Percentiles rank a stretch among this genome's conserved stretches.
phyloP scores from a whole-genome alignment of 2,329 filamentous ascomycete genomes.

The Piedraia hortae region DNA sequence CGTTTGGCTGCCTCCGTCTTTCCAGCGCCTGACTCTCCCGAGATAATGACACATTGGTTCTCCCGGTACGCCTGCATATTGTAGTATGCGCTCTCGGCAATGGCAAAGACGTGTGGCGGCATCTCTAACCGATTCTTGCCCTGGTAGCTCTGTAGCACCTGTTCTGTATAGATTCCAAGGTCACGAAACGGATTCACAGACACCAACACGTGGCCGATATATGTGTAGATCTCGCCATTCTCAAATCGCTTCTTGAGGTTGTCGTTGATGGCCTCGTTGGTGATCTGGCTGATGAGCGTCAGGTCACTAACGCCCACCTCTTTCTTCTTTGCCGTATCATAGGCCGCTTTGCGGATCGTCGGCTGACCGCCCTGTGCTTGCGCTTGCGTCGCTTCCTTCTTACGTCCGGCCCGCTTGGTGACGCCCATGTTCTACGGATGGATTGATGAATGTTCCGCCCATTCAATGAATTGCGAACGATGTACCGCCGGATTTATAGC shows the following conservation, averaged over 20 bases:
- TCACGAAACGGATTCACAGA: slow-evolving; percentile 97
- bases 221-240: slow-evolving; percentile 94
- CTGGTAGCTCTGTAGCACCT: slow-evolving; percentile 76
- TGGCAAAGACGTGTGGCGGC: slow-evolving; percentile 75
- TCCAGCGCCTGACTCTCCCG: slow-evolving; percentile 87
- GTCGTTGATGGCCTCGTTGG: slow-evolving; percentile 97
- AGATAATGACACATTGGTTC: slow-evolving; percentile 98
- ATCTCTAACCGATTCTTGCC: slow-evolving; percentile 89
- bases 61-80: slow-evolving; percentile 99
- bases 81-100: slow-evolving; percentile 89
- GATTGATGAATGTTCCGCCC: slow-evolving; percentile 1
- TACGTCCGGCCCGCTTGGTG: slow-evolving; percentile 30
- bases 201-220: slow-evolving; percentile 97
- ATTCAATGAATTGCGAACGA: slow-evolving; percentile 1
- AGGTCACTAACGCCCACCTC: slow-evolving; percentile 95
- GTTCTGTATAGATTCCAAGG: slow-evolving; percentile 83
- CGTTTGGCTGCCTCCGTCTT: slow-evolving; percentile 97
- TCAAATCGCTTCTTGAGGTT: slow-evolving; percentile 97
- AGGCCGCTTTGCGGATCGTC: slow-evolving; percentile 83
- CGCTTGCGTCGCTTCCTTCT: slow-evolving; percentile 22
- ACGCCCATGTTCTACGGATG: slow-evolving; percentile 15
- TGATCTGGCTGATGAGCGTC: slow-evolving; percentile 92
- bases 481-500: too few relatives aligned
- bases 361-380: slow-evolving; percentile 19
- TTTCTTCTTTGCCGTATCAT: slow-evolving; percentile 94